These are phyloP conservation scores for Grosmannia penicillata DNA, from an alignment of 2,329 filamentous ascomycete genomes.

Conservation along the genomic window DNA sequence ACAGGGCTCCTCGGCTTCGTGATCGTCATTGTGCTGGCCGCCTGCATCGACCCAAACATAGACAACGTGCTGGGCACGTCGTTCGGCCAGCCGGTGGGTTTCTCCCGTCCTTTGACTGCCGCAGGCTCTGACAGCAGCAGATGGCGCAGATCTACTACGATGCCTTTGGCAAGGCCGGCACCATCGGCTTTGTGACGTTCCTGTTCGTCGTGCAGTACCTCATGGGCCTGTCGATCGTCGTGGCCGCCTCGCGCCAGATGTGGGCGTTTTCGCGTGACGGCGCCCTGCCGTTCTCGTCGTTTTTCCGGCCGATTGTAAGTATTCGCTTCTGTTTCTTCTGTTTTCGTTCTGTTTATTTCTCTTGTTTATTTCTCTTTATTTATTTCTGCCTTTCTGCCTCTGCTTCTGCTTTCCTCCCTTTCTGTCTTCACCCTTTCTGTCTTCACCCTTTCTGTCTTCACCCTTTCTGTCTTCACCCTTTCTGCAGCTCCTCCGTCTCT, in stretches of 20 bases:
- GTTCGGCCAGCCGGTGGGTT: constrained; percentile 35
- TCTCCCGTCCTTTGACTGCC: background rate
- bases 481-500: background rate
- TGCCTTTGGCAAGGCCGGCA: constrained; percentile 41
- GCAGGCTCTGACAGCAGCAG: background rate
- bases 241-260: constrained; percentile 43
- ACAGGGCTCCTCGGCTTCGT: constrained; percentile 40
- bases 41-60: constrained; percentile 38
- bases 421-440: no score
- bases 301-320: constrained; percentile 36
- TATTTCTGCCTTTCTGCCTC: no score
- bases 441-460: no score
- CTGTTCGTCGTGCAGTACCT: constrained; percentile 47
- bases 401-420: no score
- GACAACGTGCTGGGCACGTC: constrained; percentile 28
- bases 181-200: constrained; percentile 41
- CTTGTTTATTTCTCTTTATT: no score
- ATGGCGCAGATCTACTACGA: constrained; percentile 42
- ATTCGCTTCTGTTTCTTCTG: background rate
- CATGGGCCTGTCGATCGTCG: constrained; percentile 42
- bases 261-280: constrained; percentile 51
- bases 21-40: constrained; percentile 40
- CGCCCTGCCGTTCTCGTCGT: constrained; percentile 42
- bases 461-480: no score
- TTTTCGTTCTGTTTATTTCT: no score